These are phyloP conservation scores for Amaranthus hypochondriacus DNA, from an alignment of 148 eudicot species.

Conservation along the genomic window DNA sequence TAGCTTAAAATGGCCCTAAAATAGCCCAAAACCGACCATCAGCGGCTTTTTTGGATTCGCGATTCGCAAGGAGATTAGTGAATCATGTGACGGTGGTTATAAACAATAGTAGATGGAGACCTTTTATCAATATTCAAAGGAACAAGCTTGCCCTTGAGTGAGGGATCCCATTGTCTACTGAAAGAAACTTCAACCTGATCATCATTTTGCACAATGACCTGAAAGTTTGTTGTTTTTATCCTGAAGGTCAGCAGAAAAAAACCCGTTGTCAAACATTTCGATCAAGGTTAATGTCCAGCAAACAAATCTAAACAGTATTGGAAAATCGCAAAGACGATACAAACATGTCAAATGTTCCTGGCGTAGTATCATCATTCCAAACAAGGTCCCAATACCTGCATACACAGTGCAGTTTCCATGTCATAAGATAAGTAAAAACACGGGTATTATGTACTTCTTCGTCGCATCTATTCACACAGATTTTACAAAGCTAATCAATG, in stretches of 20 bases:
- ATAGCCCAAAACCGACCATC: no score
- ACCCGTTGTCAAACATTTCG: background rate
- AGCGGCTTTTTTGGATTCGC: no score
- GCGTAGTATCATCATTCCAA: slow-evolving; percentile 59
- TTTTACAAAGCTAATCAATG: slow-evolving; percentile 1
- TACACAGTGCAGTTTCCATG: background rate
- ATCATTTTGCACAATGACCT: slow-evolving; percentile 53
- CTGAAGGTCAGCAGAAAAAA: slow-evolving; percentile 28
- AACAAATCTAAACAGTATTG: background rate
- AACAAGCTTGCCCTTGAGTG: slow-evolving; percentile 54
- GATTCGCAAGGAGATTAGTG: no score
- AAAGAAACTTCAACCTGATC: slow-evolving; percentile 83
- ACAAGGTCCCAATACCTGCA: slow-evolving; percentile 81
- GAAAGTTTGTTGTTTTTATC: slow-evolving; percentile 52
- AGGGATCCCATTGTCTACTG: slow-evolving; percentile 71
- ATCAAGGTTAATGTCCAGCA: background rate
- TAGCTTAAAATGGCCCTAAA: no score
- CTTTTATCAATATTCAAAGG: slow-evolving; percentile 92
- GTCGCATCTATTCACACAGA: background rate
- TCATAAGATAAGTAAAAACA: slow-evolving; percentile 1
- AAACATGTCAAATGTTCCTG: slow-evolving; percentile 68
- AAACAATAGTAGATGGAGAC: slow-evolving; percentile 22
- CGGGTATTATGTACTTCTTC: no score
- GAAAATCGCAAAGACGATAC: slow-evolving; percentile 14
- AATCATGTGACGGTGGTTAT: no score